phyloP scores from a whole-genome alignment of 1,139 yeast species.

The Spathaspora sp. region DNA sequence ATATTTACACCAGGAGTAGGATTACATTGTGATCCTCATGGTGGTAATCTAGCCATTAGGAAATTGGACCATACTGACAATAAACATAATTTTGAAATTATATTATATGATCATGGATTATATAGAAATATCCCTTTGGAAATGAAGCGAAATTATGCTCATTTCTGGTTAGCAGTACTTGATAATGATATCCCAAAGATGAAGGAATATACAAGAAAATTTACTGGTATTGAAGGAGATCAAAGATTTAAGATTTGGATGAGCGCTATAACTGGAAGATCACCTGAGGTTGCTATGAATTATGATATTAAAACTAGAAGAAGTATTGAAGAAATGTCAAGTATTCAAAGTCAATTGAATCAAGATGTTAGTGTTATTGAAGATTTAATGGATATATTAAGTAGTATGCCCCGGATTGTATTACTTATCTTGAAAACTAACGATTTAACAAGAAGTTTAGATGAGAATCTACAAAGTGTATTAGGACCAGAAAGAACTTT shows the following conservation, averaged over 20 bases:
- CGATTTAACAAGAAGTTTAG: slow-evolving; percentile 85
- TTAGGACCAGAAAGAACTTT: slow-evolving; percentile 88
- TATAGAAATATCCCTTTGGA: slow-evolving; percentile 80
- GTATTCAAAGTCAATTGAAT: slow-evolving; percentile 62
- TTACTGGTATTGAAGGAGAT: slow-evolving; percentile 80
- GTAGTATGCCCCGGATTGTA: slow-evolving; percentile 82
- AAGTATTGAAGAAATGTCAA: slow-evolving; percentile 55
- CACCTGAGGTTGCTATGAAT: slow-evolving; percentile 40
- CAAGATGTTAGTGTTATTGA: slow-evolving; percentile 62
- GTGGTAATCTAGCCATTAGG: slow-evolving; percentile 89
- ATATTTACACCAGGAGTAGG: slow-evolving; percentile 90
- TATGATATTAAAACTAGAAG: slow-evolving; percentile 55
- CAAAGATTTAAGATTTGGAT: slow-evolving; percentile 79
- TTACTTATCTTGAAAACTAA: slow-evolving; percentile 87
- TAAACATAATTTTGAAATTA: slow-evolving; percentile 78
- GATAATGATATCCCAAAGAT: slow-evolving; percentile 66
- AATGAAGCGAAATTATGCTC: slow-evolving; percentile 81
- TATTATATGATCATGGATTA: slow-evolving; percentile 92
- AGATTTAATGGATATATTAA: slow-evolving; percentile 76
- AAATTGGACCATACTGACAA: slow-evolving; percentile 30
- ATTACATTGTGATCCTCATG: slow-evolving; percentile 97
- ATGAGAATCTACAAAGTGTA: slow-evolving; percentile 79
- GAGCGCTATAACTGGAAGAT: slow-evolving; percentile 92
- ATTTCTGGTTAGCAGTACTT: slow-evolving; percentile 87
- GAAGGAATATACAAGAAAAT: slow-evolving; percentile 69